phyloP scores from a whole-genome alignment of 1,139 yeast species.

The Diutina sp. region DNA sequence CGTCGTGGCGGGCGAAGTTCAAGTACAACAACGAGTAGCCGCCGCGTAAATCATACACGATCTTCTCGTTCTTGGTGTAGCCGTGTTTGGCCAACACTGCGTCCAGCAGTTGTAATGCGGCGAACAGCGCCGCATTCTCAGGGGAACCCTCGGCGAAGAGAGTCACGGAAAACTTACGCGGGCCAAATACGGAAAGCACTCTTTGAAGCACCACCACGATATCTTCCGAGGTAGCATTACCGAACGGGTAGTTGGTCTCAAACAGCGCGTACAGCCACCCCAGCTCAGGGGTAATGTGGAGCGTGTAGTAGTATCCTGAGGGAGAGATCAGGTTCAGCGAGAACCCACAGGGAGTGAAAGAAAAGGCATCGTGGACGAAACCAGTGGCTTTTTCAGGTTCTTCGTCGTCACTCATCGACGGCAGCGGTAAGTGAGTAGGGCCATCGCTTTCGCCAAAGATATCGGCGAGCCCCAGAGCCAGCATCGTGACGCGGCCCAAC shows the following conservation, averaged over 20 bases:
- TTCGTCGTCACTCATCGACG: conserved; percentile 17
- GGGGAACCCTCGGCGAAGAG: conserved; percentile 35
- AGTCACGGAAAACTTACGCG: conserved; percentile 67
- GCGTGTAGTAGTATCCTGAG: conserved; percentile 63
- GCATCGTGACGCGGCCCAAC: conserved; percentile 58
- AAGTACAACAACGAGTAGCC: conserved; percentile 36
- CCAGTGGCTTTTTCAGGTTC: conserved; percentile 4
- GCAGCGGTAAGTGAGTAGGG: conserved; percentile 21
- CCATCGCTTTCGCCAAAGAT: conserved; percentile 22
- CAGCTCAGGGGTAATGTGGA: conserved; percentile 87
- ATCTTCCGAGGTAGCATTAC: conserved; percentile 20
- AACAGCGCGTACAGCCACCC: conserved; percentile 96
- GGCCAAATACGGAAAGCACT: conserved; percentile 56
- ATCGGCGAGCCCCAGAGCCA: conserved; percentile 43
- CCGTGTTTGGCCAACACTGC: conserved; percentile 26
- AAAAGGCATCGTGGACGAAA: conserved; percentile 70
- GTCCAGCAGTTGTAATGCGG: conserved; percentile 20
- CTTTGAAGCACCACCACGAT: conserved; percentile 41
- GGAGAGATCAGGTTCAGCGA: conserved; percentile 72
- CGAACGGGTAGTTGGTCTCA: conserved; percentile 68
- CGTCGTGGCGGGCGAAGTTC: conserved; percentile 12
- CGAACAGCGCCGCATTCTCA: conserved; percentile 27
- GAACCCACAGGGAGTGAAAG: conserved; percentile 93
- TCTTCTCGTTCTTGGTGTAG: conserved; percentile 55
- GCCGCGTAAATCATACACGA: conserved; percentile 52